Percentiles rank a stretch among this genome's conserved stretches.
phyloP scores from a whole-genome alignment of 441 rosid species.

The Daphne laureola region DNA sequence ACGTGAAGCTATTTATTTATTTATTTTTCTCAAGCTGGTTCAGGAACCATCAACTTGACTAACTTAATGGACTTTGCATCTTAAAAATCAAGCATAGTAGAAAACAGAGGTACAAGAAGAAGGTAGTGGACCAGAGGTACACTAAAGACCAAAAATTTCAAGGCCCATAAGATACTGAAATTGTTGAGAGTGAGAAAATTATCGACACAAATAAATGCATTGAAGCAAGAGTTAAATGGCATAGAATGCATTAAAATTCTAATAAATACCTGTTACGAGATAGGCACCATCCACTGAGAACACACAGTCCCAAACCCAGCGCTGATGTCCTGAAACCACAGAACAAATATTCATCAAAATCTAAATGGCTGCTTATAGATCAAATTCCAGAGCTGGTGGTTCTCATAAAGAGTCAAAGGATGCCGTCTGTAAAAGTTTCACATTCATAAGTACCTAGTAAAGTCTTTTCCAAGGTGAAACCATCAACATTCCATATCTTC shows the following conservation, averaged over 20 bases:
- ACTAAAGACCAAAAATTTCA: too few species aligned
- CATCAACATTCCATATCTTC: slow-evolving; percentile 98
- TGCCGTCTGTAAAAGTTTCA: neutral
- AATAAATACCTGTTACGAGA: slow-evolving; percentile 66
- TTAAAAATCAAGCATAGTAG: too few species aligned
- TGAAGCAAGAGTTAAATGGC: neutral
- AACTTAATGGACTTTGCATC: too few species aligned
- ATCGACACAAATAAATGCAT: neutral
- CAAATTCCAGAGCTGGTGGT: slow-evolving; percentile 1
- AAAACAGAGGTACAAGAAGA: too few species aligned
- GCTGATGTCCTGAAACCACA: slow-evolving; percentile 63
- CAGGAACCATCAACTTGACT: too few species aligned
- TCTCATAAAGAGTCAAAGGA: neutral
- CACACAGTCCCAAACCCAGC: slow-evolving; percentile 98
- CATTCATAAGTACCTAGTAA: slow-evolving; percentile 37
- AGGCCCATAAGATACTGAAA: too few species aligned
- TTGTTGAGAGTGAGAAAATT: neutral
- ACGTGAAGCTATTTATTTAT: too few species aligned
- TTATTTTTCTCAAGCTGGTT: too few species aligned
- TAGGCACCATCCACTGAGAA: slow-evolving; percentile 96
- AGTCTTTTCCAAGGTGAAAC: slow-evolving; percentile 84
- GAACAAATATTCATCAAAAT: slow-evolving; percentile 3
- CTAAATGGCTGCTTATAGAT: neutral
- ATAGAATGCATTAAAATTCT: slow-evolving; percentile 7
- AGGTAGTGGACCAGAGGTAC: too few species aligned